Conservation (phyloP, 2,329 filamentous ascomycete species). For the Alternaria hordeiaustralica region DNA sequence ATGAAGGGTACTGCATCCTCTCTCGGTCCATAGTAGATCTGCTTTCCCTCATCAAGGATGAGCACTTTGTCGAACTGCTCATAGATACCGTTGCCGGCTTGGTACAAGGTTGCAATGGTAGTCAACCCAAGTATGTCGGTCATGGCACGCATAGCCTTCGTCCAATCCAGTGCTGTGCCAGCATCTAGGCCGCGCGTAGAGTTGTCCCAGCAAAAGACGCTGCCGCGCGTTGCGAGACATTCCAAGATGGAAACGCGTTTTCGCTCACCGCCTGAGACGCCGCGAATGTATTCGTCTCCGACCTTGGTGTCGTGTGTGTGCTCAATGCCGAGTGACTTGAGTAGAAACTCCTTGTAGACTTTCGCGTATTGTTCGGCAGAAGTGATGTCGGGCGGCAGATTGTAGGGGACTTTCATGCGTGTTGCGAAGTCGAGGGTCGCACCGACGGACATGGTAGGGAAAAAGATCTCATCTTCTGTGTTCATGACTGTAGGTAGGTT, state of each 20-base stretch:
- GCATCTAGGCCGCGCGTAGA: conserved; percentile 46
- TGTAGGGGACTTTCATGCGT: conserved; percentile 61
- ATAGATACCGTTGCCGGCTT: conserved; percentile 58
- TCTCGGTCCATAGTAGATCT: conserved; percentile 74
- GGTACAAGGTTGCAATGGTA: conserved; percentile 65
- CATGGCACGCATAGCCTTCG: conserved; percentile 58
- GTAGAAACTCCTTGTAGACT: conserved; percentile 59
- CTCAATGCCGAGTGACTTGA: conserved; percentile 43
- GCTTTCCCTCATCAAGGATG: conserved; percentile 75
- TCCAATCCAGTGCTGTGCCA: conserved; percentile 61
- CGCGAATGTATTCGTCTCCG: conserved; percentile 69
- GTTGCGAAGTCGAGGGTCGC: conserved; percentile 75
- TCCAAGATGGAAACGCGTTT: conserved; percentile 75
- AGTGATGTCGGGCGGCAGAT: conserved; percentile 53
- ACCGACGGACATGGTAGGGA: conserved; percentile 80
- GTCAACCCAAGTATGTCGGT: conserved; percentile 58
- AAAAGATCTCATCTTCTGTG: conserved; percentile 79
- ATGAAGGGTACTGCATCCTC: conserved; percentile 67
- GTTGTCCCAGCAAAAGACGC: conserved; percentile 61
- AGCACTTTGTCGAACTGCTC: conserved; percentile 74
- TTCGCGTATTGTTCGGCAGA: conserved; percentile 55
- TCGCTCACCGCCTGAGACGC: conserved; percentile 71
- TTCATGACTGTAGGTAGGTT: conserved; percentile 56
- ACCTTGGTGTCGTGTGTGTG: conserved; percentile 71
- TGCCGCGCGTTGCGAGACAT: conserved; percentile 62